Evolutionary conservation across 2,329 filamentous ascomycete genomes (phyloP), one percentile per base, ranked within the genome.

Genomic region (Epichloe glyceriae): DNA sequence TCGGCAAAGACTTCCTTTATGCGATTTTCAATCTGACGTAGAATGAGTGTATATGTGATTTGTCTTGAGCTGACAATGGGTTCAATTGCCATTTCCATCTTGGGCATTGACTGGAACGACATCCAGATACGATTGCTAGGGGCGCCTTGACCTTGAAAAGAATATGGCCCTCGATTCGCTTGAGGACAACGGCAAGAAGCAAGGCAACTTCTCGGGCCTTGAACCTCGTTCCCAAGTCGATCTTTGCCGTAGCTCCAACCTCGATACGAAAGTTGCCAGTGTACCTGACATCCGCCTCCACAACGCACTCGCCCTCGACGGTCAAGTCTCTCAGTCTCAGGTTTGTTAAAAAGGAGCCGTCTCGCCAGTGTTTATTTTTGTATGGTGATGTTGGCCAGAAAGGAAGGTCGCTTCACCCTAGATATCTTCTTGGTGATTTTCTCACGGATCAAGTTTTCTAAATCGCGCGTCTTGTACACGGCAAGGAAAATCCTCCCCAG

Each of bases 41-140:
- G 75, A 50, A 98, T 93, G 53, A 95, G 79, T 2, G 85, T 87
- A 66, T 95, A 97, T 0, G 93, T 97, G 56, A 98, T 95, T 64
- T 97, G 91, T 52, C 91, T 82, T 14, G 89, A 86, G 69, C 90
- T 95, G 47, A 98, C 89, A 58, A 98, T 90, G 3, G 93, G 93
- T 64, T 97, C 89, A 42, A 97, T 88, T n/a, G 81, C 81, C 75
- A 96, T 83, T 54, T 95, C 89, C 71, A 98, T 85, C 62, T 91
- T 90, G 17, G 93, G 93, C 75, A 89, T 87, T n/a, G 82, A 82
- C 63, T 94, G 87, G 62, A 98, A 98, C 1, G 89, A 85, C 57
- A 97, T 80, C 93, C 93, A 98, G n/a, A 95, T 67, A 40, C 93
- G 81, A 64, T 98, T 98, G 66, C 89, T 96, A 0, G 93, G 93